Evolutionary conservation across 139 green algal genomes (phyloP), one percentile per base, ranked within the genome.

Genomic region (Chlorella ohadii): DNA sequence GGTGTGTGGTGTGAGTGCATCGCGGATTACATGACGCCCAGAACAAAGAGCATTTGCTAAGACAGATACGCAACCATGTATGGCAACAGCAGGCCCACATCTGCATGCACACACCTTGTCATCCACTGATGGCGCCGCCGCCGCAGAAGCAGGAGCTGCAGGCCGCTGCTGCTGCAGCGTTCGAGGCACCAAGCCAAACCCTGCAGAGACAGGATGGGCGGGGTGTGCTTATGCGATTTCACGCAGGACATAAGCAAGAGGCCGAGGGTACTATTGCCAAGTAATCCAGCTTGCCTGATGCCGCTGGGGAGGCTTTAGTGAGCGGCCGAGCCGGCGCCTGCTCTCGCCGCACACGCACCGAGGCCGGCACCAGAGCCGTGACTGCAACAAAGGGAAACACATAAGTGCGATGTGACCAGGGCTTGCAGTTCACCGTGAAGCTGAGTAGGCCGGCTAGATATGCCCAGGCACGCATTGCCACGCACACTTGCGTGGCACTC

Each of bases 321-420:
- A 39, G 34, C 33, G 72, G 12, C 34, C 51, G 55, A 33, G 70
- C 22, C 31, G 87, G 64, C 34, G 67, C 72, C 25, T 83, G 77
- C 41, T 95, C 93, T 11, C 93, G 79, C 56, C 83, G 82, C 36
- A 96, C 86, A 9, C 89, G 88, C 71, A 97, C 85, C 6, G 92
- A 91, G 0, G 94, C 90, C 22, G 94, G 94, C 23, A 97, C 91
- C 92, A 95, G 91, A 28, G 80, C 84, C n/a, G 72, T 89, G 25
- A 89, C 85, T 89, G 78, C 65, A 82, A 68, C 28, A 38, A 13
- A 68, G 25, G 63, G 12, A 16, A 28, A 5, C n/a, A n/a, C n/a
- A n/a, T n/a, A n/a, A n/a, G n/a, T n/a, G n/a, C n/a, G n/a, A n/a
- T n/a, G n/a, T n/a, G n/a, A n/a, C n/a, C n/a, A n/a, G n/a, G n/a